A percentile compares a stretch with the other conserved stretches of the same genome.
phyloP scores from a whole-genome alignment of 2,329 filamentous ascomycete species.

The Colletotrichum sp. region DNA sequence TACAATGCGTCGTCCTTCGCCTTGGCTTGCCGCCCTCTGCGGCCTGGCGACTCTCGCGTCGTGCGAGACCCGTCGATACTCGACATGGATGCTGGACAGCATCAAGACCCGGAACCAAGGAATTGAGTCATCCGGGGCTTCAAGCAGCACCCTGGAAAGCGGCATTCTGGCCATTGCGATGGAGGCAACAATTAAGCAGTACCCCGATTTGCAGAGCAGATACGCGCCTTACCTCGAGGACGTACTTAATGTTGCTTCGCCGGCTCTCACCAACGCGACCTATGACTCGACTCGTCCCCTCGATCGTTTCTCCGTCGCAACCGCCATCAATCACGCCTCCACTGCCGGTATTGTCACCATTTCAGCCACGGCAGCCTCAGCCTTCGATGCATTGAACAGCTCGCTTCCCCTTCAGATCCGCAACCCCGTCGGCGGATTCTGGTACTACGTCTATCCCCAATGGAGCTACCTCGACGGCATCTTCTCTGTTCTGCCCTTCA shows the following conservation, averaged over 20 bases:
- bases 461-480: conserved; percentile 61
- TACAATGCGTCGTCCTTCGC: not conserved
- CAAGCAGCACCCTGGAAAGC: conserved; percentile 27
- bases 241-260: conserved; percentile 22
- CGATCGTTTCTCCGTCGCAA: conserved; percentile 27
- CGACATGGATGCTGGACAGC: conserved; percentile 28
- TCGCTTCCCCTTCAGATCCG: conserved; percentile 28
- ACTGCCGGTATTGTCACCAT: not conserved
- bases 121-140: conserved; percentile 23
- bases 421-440: conserved; percentile 38
- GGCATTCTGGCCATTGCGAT: conserved; percentile 26
- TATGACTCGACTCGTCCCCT: conserved; percentile 22
- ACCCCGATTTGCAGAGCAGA: conserved; percentile 7
- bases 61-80: conserved; percentile 17
- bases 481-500: conserved; percentile 52
- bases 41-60: not conserved
- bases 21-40: not conserved
- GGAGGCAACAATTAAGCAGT: conserved; percentile 15
- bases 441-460: conserved; percentile 50
- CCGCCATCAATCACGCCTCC: conserved; percentile 17
- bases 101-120: conserved; percentile 27
- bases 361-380: not conserved
- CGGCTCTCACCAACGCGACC: conserved; percentile 12
- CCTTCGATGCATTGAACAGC: conserved; percentile 22
- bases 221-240: conserved; percentile 17